Evolutionary conservation across 2,329 filamentous ascomycete species (phyloP), one percentile per base, ranked within the genome.

Genomic region (Exophiala sideris): DNA sequence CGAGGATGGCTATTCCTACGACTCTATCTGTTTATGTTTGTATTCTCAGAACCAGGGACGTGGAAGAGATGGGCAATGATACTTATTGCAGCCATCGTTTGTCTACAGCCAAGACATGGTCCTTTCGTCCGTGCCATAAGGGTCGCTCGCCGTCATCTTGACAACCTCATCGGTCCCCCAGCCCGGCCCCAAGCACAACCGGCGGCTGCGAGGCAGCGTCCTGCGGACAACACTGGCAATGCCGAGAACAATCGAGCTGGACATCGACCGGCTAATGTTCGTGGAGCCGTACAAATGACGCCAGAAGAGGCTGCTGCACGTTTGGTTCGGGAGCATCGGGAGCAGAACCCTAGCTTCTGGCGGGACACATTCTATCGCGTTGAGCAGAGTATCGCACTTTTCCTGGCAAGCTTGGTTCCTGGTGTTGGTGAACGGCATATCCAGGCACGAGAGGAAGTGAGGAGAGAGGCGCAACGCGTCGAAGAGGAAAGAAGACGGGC

Each of bases 391-490:
- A 63, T 82, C 38, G 80, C 80, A n/a, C 70, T 86, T n/a, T 83
- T 86, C 56, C 65, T 86, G 33, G 82, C 82, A 0, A 84, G 79
- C 66, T 64, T 86, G 46, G 78, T 83, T 65, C 83, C 83, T 1
- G 83, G 83, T 0, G 73, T 86, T 21, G 82, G 83, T 0, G 83
- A 86, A 65, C 72, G 80, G 6, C 80, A 83, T 65, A 79, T 85
- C 11, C 71, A 76, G 58, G 81, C 79, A 21, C 73, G 79, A 54
- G 77, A 80, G 61, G 77, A 78, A 49, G 73, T 78, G 71, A 71
- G 52, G 68, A 70, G 57, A 51, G 61, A 60, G 40, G 57, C 57
- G 41, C 52, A 55, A 49, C 56, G 55, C 50, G 50, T 46, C 44
- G 60, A 55, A 47, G 62, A 57, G 53, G 59, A 65, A 52, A 62